Evolutionary conservation across 108 stramenopile genomes (phyloP).

Genomic region (Schizochytrium sp.): DNA sequence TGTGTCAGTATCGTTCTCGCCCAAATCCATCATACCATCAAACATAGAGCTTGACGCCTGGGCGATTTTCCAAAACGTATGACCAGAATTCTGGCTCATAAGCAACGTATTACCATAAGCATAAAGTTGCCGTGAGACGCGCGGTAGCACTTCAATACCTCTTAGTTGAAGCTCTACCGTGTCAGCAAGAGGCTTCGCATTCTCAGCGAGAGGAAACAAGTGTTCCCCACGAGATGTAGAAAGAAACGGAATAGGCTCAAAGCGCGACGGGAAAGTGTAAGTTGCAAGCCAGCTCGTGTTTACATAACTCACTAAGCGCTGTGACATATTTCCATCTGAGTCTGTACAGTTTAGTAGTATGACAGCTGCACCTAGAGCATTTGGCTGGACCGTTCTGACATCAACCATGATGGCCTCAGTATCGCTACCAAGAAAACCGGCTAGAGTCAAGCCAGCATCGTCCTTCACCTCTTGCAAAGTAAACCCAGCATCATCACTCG

Average conservation of each 20-base stretch:
- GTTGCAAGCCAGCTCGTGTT: not conserved
- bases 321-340: not conserved
- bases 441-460: not conserved
- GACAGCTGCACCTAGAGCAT: not conserved
- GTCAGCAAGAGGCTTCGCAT: not conserved
- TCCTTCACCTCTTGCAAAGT: not conserved
- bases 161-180: not conserved
- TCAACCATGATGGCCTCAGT: conserved; percentile 9
- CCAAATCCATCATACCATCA: not conserved
- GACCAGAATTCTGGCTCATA: not conserved
- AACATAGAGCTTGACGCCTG: conserved; percentile 17
- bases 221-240: not conserved
- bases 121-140: not conserved
- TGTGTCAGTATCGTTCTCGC: not conserved
- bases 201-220: not conserved
- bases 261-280: not conserved
- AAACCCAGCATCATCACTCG: not conserved
- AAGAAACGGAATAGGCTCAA: not conserved
- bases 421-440: not conserved
- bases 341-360: not conserved
- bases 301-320: not conserved
- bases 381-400: not conserved
- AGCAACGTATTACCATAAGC: conserved; percentile 12
- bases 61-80: conserved; percentile 53
- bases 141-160: not conserved